Evolutionary conservation across 2,329 filamentous ascomycete species (phyloP), one percentile per base, ranked within the genome.

Genomic region (Pseudogymnoascus sp.): DNA sequence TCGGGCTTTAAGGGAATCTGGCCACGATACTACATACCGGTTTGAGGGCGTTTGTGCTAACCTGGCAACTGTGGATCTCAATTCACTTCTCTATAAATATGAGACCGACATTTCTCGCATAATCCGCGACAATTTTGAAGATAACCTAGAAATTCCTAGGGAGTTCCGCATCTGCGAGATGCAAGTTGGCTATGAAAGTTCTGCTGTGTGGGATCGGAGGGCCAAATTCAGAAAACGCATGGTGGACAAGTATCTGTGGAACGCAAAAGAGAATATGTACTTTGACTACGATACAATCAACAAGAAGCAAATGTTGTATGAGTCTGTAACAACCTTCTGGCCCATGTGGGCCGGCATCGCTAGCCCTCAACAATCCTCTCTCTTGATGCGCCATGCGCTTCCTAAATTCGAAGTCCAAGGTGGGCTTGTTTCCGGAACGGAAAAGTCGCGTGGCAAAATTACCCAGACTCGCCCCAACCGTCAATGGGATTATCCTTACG

Each of bases 401-500:
- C 93, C 93, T 37, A 88, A 87, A 69, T 93, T 99, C 66, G 93
- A 98, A 76, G 90, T 85, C 1, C 88, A 88, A 65, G 95, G 95
- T 37, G 95, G 95, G 8, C 81, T 99, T 19, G 84, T 96, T 1
- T 93, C 93, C 1, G 93, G 93, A 62, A 96, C 93, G 0, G 87
- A 96, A 73, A 85, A 92, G 75, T 96, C 91, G 62, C 89, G 95
- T 53, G 95, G 95, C 43, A 79, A 82, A 33, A 80, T 96, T 66
- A 87, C 89, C 12, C 77, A 97, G 40, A 85, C 93, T 69, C 85
- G 93, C 59, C 95, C 95, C 7, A 98, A 96, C 75, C 87, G 95
- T 69, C 95, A 99, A 75, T 99, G 95, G 95, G 95, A 99, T 75
- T 98, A 92, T 74, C 95, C 95, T 0, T 98, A 95, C 73, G 95